Conservation (phyloP, 1,284 basidiomycete species). For the Rhizoctonia solani region DNA sequence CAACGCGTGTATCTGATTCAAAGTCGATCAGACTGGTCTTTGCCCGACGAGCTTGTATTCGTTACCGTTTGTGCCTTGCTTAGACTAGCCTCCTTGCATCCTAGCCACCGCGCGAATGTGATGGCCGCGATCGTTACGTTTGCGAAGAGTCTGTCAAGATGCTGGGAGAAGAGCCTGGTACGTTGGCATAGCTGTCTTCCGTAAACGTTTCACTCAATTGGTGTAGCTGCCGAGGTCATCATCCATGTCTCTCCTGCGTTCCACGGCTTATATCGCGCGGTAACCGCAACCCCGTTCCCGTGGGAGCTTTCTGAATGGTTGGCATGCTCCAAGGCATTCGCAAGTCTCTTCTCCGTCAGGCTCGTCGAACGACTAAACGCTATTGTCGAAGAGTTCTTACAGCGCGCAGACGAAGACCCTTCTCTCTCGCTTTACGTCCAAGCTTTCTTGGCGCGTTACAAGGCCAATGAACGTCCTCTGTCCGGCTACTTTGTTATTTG, state of each 20-base stretch:
- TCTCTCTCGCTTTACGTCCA: conserved; percentile 52
- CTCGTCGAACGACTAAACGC: conserved; percentile 71
- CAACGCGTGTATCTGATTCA: not conserved
- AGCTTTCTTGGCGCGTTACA: conserved; percentile 77
- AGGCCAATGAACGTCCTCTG: conserved; percentile 72
- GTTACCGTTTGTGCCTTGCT: conserved; percentile 75
- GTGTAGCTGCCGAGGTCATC: conserved; percentile 67
- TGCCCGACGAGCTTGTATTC: conserved; percentile 79
- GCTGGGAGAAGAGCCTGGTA: conserved; percentile 60
- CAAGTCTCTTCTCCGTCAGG: conserved; percentile 60
- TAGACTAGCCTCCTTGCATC: conserved; percentile 60
- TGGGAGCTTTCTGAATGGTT: conserved; percentile 76
- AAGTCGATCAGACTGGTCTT: conserved; percentile 65
- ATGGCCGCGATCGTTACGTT: conserved; percentile 64
- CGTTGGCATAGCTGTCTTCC: conserved; percentile 41
- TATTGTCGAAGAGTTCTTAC: conserved; percentile 60
- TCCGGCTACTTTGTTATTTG: conserved; percentile 88
- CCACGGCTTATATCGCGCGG: conserved; percentile 85
- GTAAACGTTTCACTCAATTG: not conserved
- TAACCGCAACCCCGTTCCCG: conserved; percentile 73
- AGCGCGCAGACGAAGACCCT: conserved; percentile 49
- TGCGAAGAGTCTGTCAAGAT: conserved; percentile 58
- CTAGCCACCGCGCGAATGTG: conserved; percentile 54
- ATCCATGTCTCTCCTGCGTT: conserved; percentile 79
- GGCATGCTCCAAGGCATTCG: conserved; percentile 58